A percentile compares a stretch with the other conserved stretches of the same genome.
These are phyloP conservation scores for Musa troglodytarum DNA, from an alignment of 176 grass and related monocot species.

Conservation along the genomic window DNA sequence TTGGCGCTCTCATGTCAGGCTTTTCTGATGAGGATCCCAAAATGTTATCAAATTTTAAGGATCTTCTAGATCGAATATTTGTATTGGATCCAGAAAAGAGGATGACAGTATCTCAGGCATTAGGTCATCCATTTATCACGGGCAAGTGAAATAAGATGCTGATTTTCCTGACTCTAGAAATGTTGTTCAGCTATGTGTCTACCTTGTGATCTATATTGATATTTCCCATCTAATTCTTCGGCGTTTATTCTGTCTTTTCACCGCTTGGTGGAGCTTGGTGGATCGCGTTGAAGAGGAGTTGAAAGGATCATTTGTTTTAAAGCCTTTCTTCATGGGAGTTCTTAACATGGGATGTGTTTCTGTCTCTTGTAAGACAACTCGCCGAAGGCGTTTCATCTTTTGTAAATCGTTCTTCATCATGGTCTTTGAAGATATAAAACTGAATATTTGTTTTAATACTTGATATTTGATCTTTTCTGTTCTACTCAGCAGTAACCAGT, in stretches of 20 bases:
- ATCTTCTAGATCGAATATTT: slow-evolving; percentile 99
- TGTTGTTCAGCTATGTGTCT: slow-evolving; percentile 50
- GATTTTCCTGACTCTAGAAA: slow-evolving; percentile 54
- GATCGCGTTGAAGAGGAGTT: slow-evolving; percentile 42
- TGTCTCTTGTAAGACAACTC: slow-evolving; percentile 99
- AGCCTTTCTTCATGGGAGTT: slow-evolving; percentile 60
- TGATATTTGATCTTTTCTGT: background rate
- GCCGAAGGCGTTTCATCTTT: slow-evolving; percentile 66
- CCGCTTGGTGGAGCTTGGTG: slow-evolving; percentile 58
- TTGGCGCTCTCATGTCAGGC: slow-evolving; percentile 60
- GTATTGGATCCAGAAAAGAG: slow-evolving; percentile 99
- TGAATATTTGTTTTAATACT: slow-evolving; percentile 11
- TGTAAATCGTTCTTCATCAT: slow-evolving; percentile 59
- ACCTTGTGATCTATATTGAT: slow-evolving; percentile 37
- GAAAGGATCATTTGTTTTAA: slow-evolving; percentile 60
- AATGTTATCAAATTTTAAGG: slow-evolving; percentile 90
- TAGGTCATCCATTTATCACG: slow-evolving; percentile 99
- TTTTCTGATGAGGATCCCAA: slow-evolving; percentile 85
- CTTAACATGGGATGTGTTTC: slow-evolving; percentile 63
- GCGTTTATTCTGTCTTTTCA: slow-evolving; percentile 59
- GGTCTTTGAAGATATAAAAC: slow-evolving; percentile 51
- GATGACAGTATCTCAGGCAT: slow-evolving; percentile 91
- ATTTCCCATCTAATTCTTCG: slow-evolving; percentile 67
- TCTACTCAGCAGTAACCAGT: slow-evolving; percentile 9
- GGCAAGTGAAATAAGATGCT: slow-evolving; percentile 95